A percentile compares a stretch with the other conserved stretches of the same genome.
phyloP scores from a whole-genome alignment of 371 early-diverging fungal species.

The Fennellomyces sp. region DNA sequence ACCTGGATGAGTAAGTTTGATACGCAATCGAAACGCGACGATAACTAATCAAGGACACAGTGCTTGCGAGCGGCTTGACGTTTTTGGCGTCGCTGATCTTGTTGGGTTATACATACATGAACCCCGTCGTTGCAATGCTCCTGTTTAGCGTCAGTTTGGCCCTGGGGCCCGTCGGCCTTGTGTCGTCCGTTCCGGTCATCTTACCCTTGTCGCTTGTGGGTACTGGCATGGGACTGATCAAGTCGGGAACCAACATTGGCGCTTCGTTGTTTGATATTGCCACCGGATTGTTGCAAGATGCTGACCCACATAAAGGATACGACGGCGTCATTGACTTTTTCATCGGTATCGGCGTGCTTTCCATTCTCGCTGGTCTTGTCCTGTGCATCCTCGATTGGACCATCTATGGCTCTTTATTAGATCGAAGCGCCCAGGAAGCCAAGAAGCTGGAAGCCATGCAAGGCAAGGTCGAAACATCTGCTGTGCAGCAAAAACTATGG shows the following conservation, averaged over 20 bases:
- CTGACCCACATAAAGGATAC: constrained; percentile 40
- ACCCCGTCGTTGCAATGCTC: constrained; percentile 61
- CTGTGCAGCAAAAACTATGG: constrained; percentile 3
- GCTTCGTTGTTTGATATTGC: constrained; percentile 65
- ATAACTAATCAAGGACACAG: too few relatives aligned
- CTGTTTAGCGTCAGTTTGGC: constrained; percentile 65
- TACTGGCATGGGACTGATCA: constrained; percentile 70
- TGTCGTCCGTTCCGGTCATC: constrained; percentile 68
- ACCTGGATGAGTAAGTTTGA: constrained; percentile 46
- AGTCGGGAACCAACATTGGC: constrained; percentile 68
- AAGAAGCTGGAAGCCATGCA: not conserved
- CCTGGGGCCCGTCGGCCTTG: constrained; percentile 67
- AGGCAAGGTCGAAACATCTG: not conserved
- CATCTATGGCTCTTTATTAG: constrained; percentile 27
- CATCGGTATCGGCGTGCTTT: constrained; percentile 39
- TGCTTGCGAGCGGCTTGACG: constrained; percentile 44
- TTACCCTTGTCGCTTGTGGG: constrained; percentile 61
- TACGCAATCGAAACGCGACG: too few relatives aligned
- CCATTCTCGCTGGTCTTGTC: constrained; percentile 39
- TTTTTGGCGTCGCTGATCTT: constrained; percentile 46
- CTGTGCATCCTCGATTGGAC: constrained; percentile 43
- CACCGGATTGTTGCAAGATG: constrained; percentile 66
- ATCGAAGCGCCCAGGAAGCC: constrained; percentile 10
- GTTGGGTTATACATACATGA: constrained; percentile 48
- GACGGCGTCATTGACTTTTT: constrained; percentile 57